Percentiles rank a stretch among this genome's conserved stretches.
Evolutionary conservation across 2,329 filamentous ascomycete genomes (phyloP).

Genomic region (Leptographium radiaticola): DNA sequence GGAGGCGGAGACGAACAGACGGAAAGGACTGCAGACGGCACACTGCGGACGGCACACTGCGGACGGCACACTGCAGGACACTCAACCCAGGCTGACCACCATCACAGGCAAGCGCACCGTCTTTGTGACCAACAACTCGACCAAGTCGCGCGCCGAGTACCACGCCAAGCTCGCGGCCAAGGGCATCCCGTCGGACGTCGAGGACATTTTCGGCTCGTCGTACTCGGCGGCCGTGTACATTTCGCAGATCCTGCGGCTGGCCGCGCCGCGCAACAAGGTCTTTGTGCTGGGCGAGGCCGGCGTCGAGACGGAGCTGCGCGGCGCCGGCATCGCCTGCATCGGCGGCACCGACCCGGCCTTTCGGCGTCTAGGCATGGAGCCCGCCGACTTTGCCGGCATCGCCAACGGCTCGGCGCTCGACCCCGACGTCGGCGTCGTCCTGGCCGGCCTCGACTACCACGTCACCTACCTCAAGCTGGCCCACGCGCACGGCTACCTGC

Average conservation of each 20-base stretch:
- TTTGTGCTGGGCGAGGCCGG: conserved; percentile 86
- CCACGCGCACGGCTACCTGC: conserved; percentile 75
- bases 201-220: conserved; percentile 91
- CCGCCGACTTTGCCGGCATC: conserved; percentile 67
- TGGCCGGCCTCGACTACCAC: conserved; percentile 86
- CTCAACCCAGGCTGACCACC: no score
- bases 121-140: conserved; percentile 98
- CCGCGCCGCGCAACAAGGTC: conserved; percentile 74
- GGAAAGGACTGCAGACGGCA: no score
- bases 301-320: conserved; percentile 75
- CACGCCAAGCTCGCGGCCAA: conserved; percentile 76
- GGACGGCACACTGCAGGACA: no score
- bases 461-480: conserved; percentile 89
- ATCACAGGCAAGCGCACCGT: conserved; percentile 70
- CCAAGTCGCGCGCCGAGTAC: conserved; percentile 87
- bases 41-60: no score
- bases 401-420: conserved; percentile 68
- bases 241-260: conserved; percentile 73
- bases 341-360: conserved; percentile 75
- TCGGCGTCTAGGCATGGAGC: conserved; percentile 58
- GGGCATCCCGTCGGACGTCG: conserved; percentile 64
- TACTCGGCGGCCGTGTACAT: conserved; percentile 97
- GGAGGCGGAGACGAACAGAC: no score
- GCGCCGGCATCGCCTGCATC: conserved; percentile 66
- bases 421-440: conserved; percentile 76